Conservation (phyloP, 2,329 filamentous ascomycete species). For the Shiraia bambusicola region DNA sequence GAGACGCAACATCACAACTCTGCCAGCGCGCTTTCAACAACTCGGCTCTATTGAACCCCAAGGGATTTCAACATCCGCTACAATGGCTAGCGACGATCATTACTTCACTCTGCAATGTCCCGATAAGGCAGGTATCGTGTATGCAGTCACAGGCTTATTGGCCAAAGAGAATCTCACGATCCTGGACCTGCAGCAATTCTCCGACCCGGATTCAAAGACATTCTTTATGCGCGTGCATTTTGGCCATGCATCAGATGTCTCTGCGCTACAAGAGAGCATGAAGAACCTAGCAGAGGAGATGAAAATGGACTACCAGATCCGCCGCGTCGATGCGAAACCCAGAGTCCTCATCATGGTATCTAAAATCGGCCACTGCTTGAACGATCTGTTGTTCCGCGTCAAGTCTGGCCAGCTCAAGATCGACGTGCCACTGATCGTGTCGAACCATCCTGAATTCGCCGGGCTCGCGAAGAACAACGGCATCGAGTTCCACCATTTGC, state of each 20-base stretch:
- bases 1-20: conserved; percentile 22
- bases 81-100: conserved; percentile 37
- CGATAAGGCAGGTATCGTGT: conserved; percentile 81
- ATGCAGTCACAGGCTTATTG: conserved; percentile 78
- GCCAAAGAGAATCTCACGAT: conserved; percentile 75
- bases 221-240: conserved; percentile 93
- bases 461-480: conserved; percentile 70
- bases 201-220: conserved; percentile 68
- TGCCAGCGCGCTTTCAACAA: conserved; percentile 18
- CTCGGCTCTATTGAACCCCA: conserved; percentile 22
- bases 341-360: conserved; percentile 85
- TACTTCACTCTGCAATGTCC: conserved; percentile 77
- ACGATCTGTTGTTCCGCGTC: conserved; percentile 78
- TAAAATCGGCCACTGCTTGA: conserved; percentile 83
- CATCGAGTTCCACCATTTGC: conserved; percentile 78
- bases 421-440: conserved; percentile 76
- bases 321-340: conserved; percentile 68
- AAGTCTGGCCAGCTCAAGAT: conserved; percentile 73
- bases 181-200: conserved; percentile 82
- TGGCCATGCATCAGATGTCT: conserved; percentile 56
- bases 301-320: conserved; percentile 70
- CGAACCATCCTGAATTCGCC: conserved; percentile 76
- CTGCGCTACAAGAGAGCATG: conserved; percentile 57
- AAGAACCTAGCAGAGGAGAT: conserved; percentile 62
- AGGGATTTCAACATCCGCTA: conserved; percentile 29